These are phyloP conservation scores for Ensete glaucum DNA, from an alignment of 176 grass and related monocot genomes.

Conservation along the genomic window DNA sequence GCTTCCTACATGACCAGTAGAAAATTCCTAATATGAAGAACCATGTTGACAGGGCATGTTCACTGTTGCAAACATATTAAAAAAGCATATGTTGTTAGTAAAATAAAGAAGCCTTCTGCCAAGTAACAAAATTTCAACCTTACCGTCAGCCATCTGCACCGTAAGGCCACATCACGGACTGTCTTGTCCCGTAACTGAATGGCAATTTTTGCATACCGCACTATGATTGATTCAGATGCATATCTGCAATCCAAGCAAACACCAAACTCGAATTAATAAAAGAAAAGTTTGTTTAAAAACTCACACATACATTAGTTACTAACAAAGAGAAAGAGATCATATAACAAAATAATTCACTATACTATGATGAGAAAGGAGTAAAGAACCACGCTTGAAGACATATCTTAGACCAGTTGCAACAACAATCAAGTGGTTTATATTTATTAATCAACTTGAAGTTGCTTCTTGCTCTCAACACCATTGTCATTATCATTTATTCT, in stretches of 20 bases:
- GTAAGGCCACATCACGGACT: slow-evolving; percentile 84
- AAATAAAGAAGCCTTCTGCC: not conserved
- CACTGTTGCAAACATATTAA: not conserved
- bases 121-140: slow-evolving; percentile 23
- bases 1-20: not conserved
- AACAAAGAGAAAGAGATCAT: no score
- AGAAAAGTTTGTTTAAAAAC: no score
- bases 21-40: not conserved
- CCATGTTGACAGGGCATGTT: not conserved
- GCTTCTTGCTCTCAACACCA: no score
- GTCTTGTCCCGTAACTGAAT: slow-evolving; percentile 79
- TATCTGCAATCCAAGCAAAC: slow-evolving; percentile 48
- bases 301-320: no score
- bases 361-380: not conserved
- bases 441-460: not conserved
- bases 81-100: not conserved
- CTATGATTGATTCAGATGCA: slow-evolving; percentile 49
- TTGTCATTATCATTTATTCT: no score
- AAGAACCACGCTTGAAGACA: not conserved
- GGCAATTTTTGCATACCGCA: slow-evolving; percentile 86
- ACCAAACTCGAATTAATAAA: not conserved
- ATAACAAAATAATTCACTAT: no score
- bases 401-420: not conserved
- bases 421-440: not conserved
- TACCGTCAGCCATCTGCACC: slow-evolving; percentile 95